These are phyloP conservation scores for Suhomyces terraborum DNA, from an alignment of 1,139 yeast species.

Conservation along the genomic window DNA sequence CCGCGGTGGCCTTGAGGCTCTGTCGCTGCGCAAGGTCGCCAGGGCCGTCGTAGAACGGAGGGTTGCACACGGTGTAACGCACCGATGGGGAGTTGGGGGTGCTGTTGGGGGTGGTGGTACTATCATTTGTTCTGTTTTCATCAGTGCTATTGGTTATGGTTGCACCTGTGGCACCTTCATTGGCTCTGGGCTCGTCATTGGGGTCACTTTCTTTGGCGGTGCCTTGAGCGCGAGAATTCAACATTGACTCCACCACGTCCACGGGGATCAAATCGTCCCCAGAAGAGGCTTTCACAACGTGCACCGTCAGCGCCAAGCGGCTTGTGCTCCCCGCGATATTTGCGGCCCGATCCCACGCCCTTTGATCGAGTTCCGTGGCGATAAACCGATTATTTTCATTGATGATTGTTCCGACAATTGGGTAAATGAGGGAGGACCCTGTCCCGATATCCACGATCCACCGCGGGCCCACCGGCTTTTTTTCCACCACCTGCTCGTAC, in stretches of 20 bases:
- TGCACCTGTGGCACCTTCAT: too few relatives aligned
- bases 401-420: conserved; percentile 17
- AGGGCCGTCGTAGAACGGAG: conserved; percentile 23
- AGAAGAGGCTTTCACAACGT: conserved; percentile 4
- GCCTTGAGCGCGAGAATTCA: too few relatives aligned
- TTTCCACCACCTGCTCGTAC: conserved; percentile 3
- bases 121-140: too few relatives aligned
- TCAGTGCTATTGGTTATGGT: too few relatives aligned
- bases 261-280: conserved; percentile 10
- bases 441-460: conserved; percentile 27
- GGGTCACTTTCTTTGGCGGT: background rate
- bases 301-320: background rate
- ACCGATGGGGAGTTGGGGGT: too few relatives aligned
- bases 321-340: background rate
- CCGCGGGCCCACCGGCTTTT: background rate
- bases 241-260: background rate
- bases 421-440: conserved; percentile 26
- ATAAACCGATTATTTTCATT: conserved; percentile 13
- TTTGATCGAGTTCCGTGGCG: conserved; percentile 22
- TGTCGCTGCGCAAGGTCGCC: conserved; percentile 16
- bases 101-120: too few relatives aligned
- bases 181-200: too few relatives aligned
- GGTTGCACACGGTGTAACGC: conserved; percentile 25
- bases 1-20: conserved; percentile 15
- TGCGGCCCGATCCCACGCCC: background rate